Percentiles rank a stretch among this genome's conserved stretches.
These are phyloP conservation scores for Halocafeteria seosinensis DNA, from an alignment of 108 stramenopile genomes.

Conservation along the genomic window DNA sequence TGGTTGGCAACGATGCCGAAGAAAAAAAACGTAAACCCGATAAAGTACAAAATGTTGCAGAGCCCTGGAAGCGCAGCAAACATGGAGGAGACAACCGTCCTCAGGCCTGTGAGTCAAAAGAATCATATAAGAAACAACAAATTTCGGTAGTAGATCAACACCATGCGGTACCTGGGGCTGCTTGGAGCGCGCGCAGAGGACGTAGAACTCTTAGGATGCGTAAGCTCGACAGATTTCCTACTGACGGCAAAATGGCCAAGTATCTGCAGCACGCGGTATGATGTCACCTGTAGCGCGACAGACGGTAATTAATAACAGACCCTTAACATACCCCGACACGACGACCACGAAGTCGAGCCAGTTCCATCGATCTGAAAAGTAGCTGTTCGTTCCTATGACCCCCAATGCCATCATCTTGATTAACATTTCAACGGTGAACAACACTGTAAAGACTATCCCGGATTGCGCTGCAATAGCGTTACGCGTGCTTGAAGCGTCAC, in stretches of 20 bases:
- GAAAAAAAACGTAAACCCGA: conserved; percentile 38
- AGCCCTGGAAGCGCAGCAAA: conserved; percentile 34
- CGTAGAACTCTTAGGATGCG: conserved; percentile 46
- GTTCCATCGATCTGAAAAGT: conserved; percentile 32
- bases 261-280: too few relatives aligned
- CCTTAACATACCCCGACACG: background rate
- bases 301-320: background rate
- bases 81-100: conserved; percentile 39
- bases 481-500: too few relatives aligned
- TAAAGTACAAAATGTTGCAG: conserved; percentile 40
- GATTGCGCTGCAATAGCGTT: background rate
- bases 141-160: too few relatives aligned
- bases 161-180: too few relatives aligned
- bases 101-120: conserved; percentile 39
- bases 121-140: too few relatives aligned
- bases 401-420: conserved; percentile 25
- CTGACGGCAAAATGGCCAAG: background rate
- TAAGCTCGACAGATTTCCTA: conserved; percentile 29
- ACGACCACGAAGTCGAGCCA: conserved; percentile 33
- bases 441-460: conserved; percentile 17
- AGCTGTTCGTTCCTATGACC: background rate
- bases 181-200: conserved; percentile 44
- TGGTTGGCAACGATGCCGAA: conserved; percentile 50
- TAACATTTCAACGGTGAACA: conserved; percentile 26
- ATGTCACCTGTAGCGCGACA: too few relatives aligned